Evolutionary conservation across 257 asterid genomes (phyloP).

Genomic region (Cruciata laevipes): DNA sequence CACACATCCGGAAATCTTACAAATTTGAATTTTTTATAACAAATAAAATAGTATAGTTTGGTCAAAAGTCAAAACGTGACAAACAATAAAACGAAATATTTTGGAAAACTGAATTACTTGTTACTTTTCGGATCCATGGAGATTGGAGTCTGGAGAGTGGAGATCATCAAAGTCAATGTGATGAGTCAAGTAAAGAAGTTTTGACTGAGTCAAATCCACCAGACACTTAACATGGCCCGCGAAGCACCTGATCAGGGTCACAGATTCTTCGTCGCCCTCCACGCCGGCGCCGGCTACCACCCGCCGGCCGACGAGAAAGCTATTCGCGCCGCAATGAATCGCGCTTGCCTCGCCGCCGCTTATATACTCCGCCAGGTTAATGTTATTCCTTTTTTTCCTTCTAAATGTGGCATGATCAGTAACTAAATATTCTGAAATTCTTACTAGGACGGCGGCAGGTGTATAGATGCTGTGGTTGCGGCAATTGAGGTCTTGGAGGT

Average conservation of each 20-base stretch:
- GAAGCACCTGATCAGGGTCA: constrained; percentile 29
- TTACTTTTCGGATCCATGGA: too few species aligned
- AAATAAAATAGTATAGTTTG: too few species aligned
- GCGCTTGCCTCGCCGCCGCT: constrained; percentile 78
- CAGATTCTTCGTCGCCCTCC: constrained; percentile 78
- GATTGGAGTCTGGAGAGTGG: too few species aligned
- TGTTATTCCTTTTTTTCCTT: not conserved
- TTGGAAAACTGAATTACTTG: too few species aligned
- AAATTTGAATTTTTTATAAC: too few species aligned
- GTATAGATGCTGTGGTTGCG: constrained; percentile 79
- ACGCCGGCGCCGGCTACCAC: constrained; percentile 94
- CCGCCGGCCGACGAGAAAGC: constrained; percentile 77
- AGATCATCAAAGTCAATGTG: not conserved
- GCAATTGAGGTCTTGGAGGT: constrained; percentile 91
- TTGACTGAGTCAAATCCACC: not conserved
- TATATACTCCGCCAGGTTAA: constrained; percentile 60
- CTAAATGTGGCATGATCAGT: not conserved
- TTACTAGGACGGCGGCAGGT: constrained; percentile 57
- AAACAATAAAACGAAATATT: too few species aligned
- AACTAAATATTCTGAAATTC: constrained; percentile 6
- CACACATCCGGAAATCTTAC: too few species aligned
- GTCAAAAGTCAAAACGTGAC: too few species aligned
- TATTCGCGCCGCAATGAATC: constrained; percentile 71
- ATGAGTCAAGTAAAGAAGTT: not conserved
- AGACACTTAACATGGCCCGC: constrained; percentile 30